Conservation (phyloP, 371 early-diverging fungal genomes). For the Coemansia sp. region DNA sequence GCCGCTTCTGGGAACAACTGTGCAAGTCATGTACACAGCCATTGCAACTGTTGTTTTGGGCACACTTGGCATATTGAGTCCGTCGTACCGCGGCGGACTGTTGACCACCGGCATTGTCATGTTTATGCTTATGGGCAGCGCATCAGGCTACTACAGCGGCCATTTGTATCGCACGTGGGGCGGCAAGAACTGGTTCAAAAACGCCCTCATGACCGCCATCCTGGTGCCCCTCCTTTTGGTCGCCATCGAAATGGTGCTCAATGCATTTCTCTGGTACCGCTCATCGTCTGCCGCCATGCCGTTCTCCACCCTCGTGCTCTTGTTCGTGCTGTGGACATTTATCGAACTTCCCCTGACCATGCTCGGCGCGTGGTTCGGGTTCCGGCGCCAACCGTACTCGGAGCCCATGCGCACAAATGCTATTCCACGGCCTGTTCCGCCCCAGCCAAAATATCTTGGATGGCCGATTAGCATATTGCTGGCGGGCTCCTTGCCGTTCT, state of each 20-base stretch:
- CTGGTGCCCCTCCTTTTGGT: conserved; percentile 56
- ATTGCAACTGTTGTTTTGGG: conserved; percentile 65
- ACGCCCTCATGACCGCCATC: conserved; percentile 60
- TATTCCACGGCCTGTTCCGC: conserved; percentile 89
- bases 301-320: conserved; percentile 74
- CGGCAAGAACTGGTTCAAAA: conserved; percentile 71
- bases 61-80: conserved; percentile 74
- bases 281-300: conserved; percentile 80
- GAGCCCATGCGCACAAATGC: conserved; percentile 88
- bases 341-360: conserved; percentile 71
- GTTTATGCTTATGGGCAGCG: conserved; percentile 66
- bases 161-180: conserved; percentile 75
- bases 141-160: conserved; percentile 75
- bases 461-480: conserved; percentile 58
- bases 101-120: conserved; percentile 68
- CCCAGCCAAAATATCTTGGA: conserved; percentile 71
- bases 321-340: conserved; percentile 72
- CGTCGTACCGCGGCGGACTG: conserved; percentile 74
- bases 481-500: conserved; percentile 87
- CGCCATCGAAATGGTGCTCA: conserved; percentile 58
- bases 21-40: conserved; percentile 69
- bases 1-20: conserved; percentile 76
- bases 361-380: conserved; percentile 77
- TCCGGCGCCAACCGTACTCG: conserved; percentile 63
- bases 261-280: conserved; percentile 72